Base-by-base conservation (phyloP, 139 green algal species). In the Micractinium conductrix region DNA sequence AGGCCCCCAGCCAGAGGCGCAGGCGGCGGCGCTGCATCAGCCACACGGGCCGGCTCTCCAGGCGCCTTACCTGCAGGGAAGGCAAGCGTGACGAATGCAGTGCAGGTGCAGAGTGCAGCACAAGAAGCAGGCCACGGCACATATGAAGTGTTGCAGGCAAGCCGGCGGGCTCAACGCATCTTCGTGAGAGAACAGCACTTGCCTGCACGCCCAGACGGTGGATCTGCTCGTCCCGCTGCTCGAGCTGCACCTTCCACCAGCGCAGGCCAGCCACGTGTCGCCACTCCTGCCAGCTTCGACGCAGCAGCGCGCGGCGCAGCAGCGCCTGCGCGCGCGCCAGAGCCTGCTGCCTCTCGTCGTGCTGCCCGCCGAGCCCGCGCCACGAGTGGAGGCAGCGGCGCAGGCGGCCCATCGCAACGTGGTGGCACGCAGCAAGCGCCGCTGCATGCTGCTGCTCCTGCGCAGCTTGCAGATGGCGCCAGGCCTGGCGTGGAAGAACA, bases 221-320 rank as follows among this genome's bases (percentile, higher is more conserved):
- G 26, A 93, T 80, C 83, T 93, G 83, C 40, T 44, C 53, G 79
- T 91, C 94, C 9, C 93, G 69, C 42, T 91, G 88, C 30, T 63
- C 70, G 55, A 94, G 63, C 87, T 96, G 91, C 65, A 90, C 91
- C 88, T 96, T 97, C 92, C 92, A 92, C 90, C 90, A 92, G 19
- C 90, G 90, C 79, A 68, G 38, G 74, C 94, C 91, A 28, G 88
- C 26, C 53, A 74, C 42, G 5, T 42, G 60, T 30, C 70, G 55
- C 80, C 80, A 85, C 53, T 85, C 80, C 8, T 43, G 69, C 48
- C 43, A 80, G 80, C 80, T 80, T 14, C 70, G 50, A 35, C 28
- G 37, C 80, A 85, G 38, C 50, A 79, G 45, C 0, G 37, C 19
- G 8, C 62, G 78, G 0, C 40, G 42, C 42, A 83, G 30, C 60